These are phyloP conservation scores for Myochromella boudieri DNA, from an alignment of 768 basidiomycete genomes.

Conservation along the genomic window DNA sequence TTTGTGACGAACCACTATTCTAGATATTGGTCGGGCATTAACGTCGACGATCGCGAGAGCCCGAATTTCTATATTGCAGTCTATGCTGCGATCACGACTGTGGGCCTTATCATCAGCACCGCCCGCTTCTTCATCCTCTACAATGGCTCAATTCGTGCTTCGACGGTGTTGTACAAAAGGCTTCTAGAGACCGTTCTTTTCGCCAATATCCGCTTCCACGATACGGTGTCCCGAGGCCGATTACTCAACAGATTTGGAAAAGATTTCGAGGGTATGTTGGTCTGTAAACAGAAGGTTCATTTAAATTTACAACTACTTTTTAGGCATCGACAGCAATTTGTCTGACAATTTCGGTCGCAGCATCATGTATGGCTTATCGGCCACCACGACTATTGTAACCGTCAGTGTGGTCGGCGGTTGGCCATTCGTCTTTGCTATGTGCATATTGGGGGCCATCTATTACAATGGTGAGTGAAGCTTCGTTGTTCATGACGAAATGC, in stretches of 20 bases:
- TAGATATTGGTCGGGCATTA: slow-evolving; percentile 58
- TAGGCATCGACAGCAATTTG: slow-evolving; percentile 79
- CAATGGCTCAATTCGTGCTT: slow-evolving; percentile 80
- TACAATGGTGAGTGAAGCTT: slow-evolving; percentile 57
- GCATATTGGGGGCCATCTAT: slow-evolving; percentile 61
- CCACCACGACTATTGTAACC: slow-evolving; percentile 67
- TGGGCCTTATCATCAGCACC: slow-evolving; percentile 53
- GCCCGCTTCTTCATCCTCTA: slow-evolving; percentile 75
- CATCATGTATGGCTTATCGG: slow-evolving; percentile 67
- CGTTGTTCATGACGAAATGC: not conserved
- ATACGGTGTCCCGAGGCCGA: slow-evolving; percentile 85
- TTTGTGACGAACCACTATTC: slow-evolving; percentile 1
- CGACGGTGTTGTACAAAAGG: slow-evolving; percentile 69
- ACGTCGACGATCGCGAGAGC: slow-evolving; percentile 37
- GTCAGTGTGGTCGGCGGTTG: slow-evolving; percentile 78
- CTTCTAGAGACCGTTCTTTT: slow-evolving; percentile 82
- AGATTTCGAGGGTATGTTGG: slow-evolving; percentile 73
- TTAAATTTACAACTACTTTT: slow-evolving; percentile 13
- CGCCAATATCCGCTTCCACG: slow-evolving; percentile 90
- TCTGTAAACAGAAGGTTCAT: not conserved
- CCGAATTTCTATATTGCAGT: slow-evolving; percentile 66
- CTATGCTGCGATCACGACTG: slow-evolving; percentile 54
- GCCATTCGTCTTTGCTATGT: slow-evolving; percentile 65
- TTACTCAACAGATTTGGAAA: slow-evolving; percentile 85
- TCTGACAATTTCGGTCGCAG: slow-evolving; percentile 87